Percentiles rank a stretch among this genome's conserved stretches.
These are phyloP conservation scores for Colletotrichum paranaense DNA, from an alignment of 2,329 filamentous ascomycete species.

Conservation along the genomic window DNA sequence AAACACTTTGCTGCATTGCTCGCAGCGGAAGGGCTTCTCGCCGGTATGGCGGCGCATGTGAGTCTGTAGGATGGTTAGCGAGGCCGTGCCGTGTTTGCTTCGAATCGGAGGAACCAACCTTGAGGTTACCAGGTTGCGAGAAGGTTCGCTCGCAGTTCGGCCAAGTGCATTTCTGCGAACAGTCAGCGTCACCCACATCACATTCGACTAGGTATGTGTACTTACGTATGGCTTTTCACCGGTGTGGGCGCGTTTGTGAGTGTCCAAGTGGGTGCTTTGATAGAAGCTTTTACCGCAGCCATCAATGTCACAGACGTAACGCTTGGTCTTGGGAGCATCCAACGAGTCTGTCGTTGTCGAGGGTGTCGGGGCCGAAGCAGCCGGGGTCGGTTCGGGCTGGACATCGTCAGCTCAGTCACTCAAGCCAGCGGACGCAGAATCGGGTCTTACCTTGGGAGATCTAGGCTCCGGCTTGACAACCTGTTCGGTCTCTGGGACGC, in stretches of 20 bases:
- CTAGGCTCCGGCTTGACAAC: slow-evolving; percentile 30
- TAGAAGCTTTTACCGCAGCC: slow-evolving; percentile 85
- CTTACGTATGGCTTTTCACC: slow-evolving; percentile 91
- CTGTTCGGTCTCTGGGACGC: slow-evolving; percentile 34
- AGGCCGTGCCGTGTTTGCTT: not conserved
- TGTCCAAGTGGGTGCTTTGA: slow-evolving; percentile 93
- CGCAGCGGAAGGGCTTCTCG: slow-evolving; percentile 85
- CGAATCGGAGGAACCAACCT: slow-evolving; percentile 61
- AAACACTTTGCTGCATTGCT: slow-evolving; percentile 83
- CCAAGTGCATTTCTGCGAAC: slow-evolving; percentile 72
- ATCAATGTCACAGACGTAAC: slow-evolving; percentile 79
- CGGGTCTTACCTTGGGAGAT: slow-evolving; percentile 9
- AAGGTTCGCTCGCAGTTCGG: slow-evolving; percentile 82
- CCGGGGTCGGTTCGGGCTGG: not conserved
- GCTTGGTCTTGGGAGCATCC: slow-evolving; percentile 54
- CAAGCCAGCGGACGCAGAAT: not conserved
- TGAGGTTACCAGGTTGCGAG: slow-evolving; percentile 90
- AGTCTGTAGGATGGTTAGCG: slow-evolving; percentile 62
- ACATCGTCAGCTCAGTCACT: not conserved
- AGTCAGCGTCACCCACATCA: slow-evolving; percentile 39
- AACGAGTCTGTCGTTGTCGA: not conserved
- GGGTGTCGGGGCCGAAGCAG: not conserved
- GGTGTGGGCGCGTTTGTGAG: slow-evolving; percentile 88
- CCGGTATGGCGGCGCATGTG: slow-evolving; percentile 90
- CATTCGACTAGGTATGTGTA: slow-evolving; percentile 32